These are phyloP conservation scores for Phlyctochytrium planicorne DNA, from an alignment of 192 early-diverging fungal genomes.

Conservation along the genomic window DNA sequence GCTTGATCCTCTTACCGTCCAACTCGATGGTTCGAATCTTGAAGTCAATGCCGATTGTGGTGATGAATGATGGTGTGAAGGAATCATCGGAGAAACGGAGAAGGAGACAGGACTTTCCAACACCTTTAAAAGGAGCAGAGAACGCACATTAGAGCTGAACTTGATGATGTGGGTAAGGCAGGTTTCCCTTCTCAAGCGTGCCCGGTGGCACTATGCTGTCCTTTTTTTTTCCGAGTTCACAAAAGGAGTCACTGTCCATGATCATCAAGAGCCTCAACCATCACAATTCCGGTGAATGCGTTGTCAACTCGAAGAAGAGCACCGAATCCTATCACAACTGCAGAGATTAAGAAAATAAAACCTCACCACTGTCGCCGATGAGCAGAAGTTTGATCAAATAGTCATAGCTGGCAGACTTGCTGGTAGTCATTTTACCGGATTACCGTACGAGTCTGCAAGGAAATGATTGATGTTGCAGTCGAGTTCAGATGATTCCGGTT, in stretches of 20 bases:
- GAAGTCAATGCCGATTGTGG: conserved; percentile 99
- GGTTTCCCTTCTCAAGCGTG: too few species aligned
- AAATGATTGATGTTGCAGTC: too few species aligned
- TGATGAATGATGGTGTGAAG: conserved; percentile 99
- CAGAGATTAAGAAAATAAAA: neutral
- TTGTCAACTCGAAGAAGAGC: neutral
- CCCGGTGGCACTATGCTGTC: neutral
- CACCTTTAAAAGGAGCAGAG: conserved; percentile 57
- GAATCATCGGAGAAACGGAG: conserved; percentile 98
- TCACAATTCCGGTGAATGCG: neutral
- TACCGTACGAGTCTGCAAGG: too few species aligned
- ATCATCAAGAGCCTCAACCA: conserved; percentile 1
- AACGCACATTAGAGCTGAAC: neutral
- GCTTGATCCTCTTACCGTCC: conserved; percentile 98
- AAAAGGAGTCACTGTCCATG: conserved; percentile 3
- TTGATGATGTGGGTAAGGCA: neutral
- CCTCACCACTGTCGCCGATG: conserved; percentile 96
- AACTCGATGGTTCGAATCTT: conserved; percentile 98
- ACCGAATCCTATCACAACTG: neutral
- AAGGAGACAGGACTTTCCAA: conserved; percentile 95
- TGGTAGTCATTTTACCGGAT: conserved; percentile 61
- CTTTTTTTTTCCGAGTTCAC: neutral
- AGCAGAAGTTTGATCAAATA: conserved; percentile 98
- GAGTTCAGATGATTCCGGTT: too few species aligned
- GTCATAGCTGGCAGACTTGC: conserved; percentile 96